Evolutionary conservation across 805 yeast genomes (phyloP), one percentile per base, ranked within the genome.

Genomic region (Debaryomyces prosopidis): DNA sequence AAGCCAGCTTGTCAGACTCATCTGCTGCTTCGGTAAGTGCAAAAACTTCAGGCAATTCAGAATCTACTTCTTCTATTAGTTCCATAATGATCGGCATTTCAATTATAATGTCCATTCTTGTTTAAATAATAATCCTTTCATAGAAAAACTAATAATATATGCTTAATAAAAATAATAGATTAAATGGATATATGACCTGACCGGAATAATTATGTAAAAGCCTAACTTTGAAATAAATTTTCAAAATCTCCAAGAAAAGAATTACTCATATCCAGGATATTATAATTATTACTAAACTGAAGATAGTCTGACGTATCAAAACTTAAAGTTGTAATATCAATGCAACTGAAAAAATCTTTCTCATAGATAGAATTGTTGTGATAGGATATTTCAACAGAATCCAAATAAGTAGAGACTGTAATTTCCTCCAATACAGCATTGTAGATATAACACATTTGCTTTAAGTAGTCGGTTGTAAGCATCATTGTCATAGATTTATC

Each of bases 11-110:
- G 2, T 41, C 39, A 4, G 26, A 42, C 23, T 41, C 50, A 4
- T n/a, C 44, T 26, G 10, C 48, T 38, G 5, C 39, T 18, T 16
- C 48, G 3, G 15, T 36, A 5, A 34, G 43, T 2, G 39, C 17
- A 2, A 36, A 44, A 4, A 20, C 42, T n/a, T 31, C 42, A 9
- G 8, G 18, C 4, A 9, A 15, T 9, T 44, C 46, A 2, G n/a
- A 18, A 12, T 17, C 40, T n/a, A 10, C 10, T 23, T 23, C 9
- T 10, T 7, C 26, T 7, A 23, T 23, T 23, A 23, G 26, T 23
- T 23, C 26, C 6, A 23, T 23, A 10, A 23, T 23, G 26, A 23
- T 23, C 9, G 26, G 26, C 26, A 10, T 4, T 23, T 23, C 26
- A 23, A 23, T 23, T 10, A 7, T 23, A 23, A 23, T 23, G 26